These are phyloP conservation scores for Phenoliferia sp. DNA, from an alignment of 1,284 basidiomycete species.

Conservation along the genomic window DNA sequence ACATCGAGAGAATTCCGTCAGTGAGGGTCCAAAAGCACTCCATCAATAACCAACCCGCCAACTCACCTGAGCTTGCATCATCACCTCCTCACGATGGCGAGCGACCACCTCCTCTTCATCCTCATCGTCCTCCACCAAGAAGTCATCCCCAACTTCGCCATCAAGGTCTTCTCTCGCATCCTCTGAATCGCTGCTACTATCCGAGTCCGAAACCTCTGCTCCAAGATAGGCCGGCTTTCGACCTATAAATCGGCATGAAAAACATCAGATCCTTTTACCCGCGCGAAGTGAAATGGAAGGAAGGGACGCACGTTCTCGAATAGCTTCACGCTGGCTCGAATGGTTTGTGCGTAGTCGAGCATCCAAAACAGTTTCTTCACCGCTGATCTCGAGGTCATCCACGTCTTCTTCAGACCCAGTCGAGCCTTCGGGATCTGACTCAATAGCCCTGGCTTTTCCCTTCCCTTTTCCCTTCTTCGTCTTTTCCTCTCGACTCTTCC, in stretches of 20 bases:
- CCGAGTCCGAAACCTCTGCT: not conserved
- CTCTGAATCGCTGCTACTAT: not conserved
- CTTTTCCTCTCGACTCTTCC: not conserved
- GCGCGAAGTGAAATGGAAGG: not conserved
- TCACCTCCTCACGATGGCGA: not conserved
- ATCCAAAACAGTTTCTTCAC: not conserved
- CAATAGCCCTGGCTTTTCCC: not conserved
- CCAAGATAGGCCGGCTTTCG: not conserved
- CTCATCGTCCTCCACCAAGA: not conserved
- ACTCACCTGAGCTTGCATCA: not conserved
- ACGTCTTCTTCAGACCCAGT: not conserved
- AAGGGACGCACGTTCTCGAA: not conserved
- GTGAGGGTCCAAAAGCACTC: too few species aligned
- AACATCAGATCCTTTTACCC: not conserved
- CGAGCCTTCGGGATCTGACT: not conserved
- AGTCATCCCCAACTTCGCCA: not conserved
- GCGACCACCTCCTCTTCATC: not conserved
- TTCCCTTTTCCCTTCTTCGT: not conserved
- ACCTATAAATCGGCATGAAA: not conserved
- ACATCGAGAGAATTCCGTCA: not conserved
- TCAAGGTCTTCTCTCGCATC: not conserved
- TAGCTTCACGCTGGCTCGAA: not conserved
- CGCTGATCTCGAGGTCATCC: not conserved
- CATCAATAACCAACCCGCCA: not conserved
- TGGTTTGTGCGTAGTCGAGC: not conserved